Evolutionary conservation across 2,329 filamentous ascomycete genomes (phyloP).

Genomic region (Epichloe hybrida): DNA sequence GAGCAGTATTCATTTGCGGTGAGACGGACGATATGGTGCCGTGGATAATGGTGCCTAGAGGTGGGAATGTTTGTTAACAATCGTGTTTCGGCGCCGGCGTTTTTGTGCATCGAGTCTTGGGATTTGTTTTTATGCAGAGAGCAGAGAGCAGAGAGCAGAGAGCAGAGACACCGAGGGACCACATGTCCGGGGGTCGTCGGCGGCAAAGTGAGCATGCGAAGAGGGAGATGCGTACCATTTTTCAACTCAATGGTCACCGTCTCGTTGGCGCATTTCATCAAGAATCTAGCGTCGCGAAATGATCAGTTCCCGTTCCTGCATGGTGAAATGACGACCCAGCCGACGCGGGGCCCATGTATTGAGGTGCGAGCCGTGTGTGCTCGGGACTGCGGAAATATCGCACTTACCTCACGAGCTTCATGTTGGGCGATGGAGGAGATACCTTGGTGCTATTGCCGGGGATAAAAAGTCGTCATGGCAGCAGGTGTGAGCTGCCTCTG

Average conservation of each 20-base stretch:
- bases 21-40: slow-evolving; percentile 95
- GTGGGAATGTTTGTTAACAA: background rate
- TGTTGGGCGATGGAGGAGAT: slow-evolving; percentile 34
- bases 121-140: background rate
- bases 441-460: background rate
- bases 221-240: slow-evolving; percentile 52
- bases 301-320: slow-evolving; percentile 7
- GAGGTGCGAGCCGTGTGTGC: background rate
- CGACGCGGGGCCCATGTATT: background rate
- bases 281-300: slow-evolving; percentile 49
- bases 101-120: background rate
- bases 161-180: background rate
- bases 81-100: background rate
- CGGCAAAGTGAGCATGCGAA: background rate
- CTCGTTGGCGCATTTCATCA: slow-evolving; percentile 99
- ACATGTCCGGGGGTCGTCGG: background rate
- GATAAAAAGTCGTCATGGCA: background rate
- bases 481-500: background rate
- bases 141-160: no score
- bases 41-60: slow-evolving; percentile 77
- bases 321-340: background rate
- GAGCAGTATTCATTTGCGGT: slow-evolving; percentile 95
- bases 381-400: background rate
- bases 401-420: slow-evolving; percentile 93
- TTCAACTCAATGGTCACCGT: slow-evolving; percentile 97